Conservation (phyloP, 73 alveolate species). For the Loxodes magnus region DNA sequence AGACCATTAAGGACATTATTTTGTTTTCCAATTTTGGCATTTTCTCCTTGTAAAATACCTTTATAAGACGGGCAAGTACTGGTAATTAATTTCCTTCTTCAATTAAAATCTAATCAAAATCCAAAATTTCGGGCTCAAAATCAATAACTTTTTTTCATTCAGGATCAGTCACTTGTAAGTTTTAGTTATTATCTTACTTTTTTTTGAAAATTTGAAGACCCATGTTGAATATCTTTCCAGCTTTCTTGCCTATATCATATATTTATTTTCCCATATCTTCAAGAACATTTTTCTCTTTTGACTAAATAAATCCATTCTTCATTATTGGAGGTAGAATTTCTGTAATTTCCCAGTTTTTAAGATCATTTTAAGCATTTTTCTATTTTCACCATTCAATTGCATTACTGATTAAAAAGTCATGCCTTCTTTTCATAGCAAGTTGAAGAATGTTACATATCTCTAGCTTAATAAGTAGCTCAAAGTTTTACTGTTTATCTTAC, state of each 20-base stretch:
- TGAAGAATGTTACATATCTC: slow-evolving; percentile 4
- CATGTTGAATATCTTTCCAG: neutral
- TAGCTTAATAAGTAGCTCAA: slow-evolving; percentile 1
- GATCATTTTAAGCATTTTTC: neutral
- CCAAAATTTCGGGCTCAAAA: too few relatives aligned
- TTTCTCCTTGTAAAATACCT: too few relatives aligned
- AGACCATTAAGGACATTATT: too few relatives aligned
- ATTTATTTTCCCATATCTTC: neutral
- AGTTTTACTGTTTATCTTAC: neutral
- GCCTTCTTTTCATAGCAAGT: neutral
- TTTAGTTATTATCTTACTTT: neutral
- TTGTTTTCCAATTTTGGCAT: too few relatives aligned
- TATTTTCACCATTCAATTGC: neutral
- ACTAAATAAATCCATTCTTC: neutral
- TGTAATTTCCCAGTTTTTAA: neutral
- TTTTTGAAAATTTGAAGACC: neutral
- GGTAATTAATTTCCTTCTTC: too few relatives aligned
- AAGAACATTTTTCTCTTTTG: neutral
- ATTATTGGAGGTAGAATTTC: neutral
- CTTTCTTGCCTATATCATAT: neutral
- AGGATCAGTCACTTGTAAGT: neutral
- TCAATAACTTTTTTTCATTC: too few relatives aligned
- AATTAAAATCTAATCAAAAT: too few relatives aligned
- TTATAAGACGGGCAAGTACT: too few relatives aligned
- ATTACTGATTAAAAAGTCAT: slow-evolving; percentile 1